These are phyloP conservation scores for Pichia thaimueangensis DNA, from an alignment of 805 yeast species.

Conservation along the genomic window DNA sequence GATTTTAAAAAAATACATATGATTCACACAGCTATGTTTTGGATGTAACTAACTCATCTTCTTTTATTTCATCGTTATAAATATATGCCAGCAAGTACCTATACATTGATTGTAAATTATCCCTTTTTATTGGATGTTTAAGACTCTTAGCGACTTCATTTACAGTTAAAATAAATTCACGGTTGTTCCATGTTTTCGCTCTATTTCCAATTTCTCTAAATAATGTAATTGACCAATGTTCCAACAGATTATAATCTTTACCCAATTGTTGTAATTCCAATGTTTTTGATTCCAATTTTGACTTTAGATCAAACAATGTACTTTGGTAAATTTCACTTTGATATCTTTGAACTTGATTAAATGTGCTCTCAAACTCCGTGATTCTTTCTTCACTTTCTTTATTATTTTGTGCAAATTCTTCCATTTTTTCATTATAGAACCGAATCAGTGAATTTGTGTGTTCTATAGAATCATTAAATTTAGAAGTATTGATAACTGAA, in stretches of 20 bases:
- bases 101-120: constrained; percentile 5
- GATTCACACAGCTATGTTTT: no score
- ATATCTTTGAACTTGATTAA: constrained; percentile 4
- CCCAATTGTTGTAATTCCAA: neutral
- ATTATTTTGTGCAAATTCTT: neutral
- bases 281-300: neutral
- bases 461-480: neutral
- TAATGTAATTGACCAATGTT: constrained; percentile 7
- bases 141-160: constrained; percentile 1
- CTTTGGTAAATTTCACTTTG: constrained; percentile 6
- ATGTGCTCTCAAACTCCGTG: constrained; percentile 2
- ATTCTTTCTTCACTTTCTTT: neutral
- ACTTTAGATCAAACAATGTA: neutral
- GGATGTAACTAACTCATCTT: neutral
- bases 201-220: constrained; percentile 9
- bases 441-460: neutral
- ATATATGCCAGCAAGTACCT: constrained; percentile 7
- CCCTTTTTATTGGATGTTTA: constrained; percentile 4
- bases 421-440: constrained; percentile 1
- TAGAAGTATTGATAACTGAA: neutral
- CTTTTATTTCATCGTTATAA: constrained; percentile 1
- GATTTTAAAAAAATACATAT: neutral
- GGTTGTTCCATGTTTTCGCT: constrained; percentile 3
- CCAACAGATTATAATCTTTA: constrained; percentile 1
- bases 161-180: constrained; percentile 1